Percentiles rank a stretch among this genome's conserved stretches.
Evolutionary conservation across 352 stramenopile genomes (phyloP).

Genomic region (Pythium guiyangense): DNA sequence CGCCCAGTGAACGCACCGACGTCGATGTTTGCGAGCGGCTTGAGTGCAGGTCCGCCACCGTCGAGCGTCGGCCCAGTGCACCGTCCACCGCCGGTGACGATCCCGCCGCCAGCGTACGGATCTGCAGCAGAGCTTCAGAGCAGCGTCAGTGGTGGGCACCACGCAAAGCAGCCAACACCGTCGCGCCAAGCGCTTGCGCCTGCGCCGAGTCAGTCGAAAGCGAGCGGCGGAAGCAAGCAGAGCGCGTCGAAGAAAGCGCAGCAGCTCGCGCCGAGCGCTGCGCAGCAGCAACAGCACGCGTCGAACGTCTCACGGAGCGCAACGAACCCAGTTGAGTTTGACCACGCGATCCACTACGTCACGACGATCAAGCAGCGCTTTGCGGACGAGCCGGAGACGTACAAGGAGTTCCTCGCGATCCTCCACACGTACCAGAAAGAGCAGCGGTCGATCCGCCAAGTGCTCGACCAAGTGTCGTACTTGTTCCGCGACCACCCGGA

Average conservation of each 20-base stretch:
- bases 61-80: constrained; percentile 35
- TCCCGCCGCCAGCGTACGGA: constrained; percentile 63
- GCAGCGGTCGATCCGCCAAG: constrained; percentile 97
- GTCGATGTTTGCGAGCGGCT: constrained; percentile 20
- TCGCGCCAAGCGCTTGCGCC: constrained; percentile 45
- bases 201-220: constrained; percentile 25
- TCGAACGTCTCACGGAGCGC: constrained; percentile 25
- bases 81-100: constrained; percentile 63
- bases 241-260: constrained; percentile 48
- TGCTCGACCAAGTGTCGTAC: constrained; percentile 96
- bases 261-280: constrained; percentile 6
- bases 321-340: constrained; percentile 95
- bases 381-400: constrained; percentile 95
- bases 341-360: constrained; percentile 99
- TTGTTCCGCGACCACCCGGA: constrained; percentile 99
- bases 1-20: constrained; percentile 15
- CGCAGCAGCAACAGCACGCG: constrained; percentile 22
- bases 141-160: constrained; percentile 17
- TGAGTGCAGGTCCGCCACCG: constrained; percentile 22
- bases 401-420: constrained; percentile 99
- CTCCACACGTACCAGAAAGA: constrained; percentile 99
- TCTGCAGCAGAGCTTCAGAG: constrained; percentile 38
- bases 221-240: constrained; percentile 27
- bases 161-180: constrained; percentile 38
- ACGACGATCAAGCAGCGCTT: constrained; percentile 99